Conservation (phyloP, 2,329 filamentous ascomycete genomes). For the Penicillium sp. region DNA sequence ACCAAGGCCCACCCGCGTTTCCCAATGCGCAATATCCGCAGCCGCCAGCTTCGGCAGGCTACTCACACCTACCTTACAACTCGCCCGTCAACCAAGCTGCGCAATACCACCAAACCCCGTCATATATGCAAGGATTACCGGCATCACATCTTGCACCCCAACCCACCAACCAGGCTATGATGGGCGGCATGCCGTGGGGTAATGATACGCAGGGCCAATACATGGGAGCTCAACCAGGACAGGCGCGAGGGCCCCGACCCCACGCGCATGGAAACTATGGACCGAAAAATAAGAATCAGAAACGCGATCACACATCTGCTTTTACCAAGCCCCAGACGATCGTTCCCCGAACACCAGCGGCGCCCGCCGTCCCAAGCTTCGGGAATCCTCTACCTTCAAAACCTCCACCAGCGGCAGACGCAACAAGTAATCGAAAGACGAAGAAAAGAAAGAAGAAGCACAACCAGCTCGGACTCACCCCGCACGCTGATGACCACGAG, state of each 20-base stretch:
- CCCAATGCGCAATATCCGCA: slow-evolving; percentile 29
- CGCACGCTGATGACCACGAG: slow-evolving; percentile 46
- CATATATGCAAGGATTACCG: slow-evolving; percentile 20
- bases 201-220: slow-evolving; percentile 54
- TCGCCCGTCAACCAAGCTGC: slow-evolving; percentile 21
- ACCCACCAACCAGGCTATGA: slow-evolving; percentile 42
- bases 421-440: slow-evolving; percentile 29
- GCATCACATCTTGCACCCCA: slow-evolving; percentile 26
- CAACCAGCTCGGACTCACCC: slow-evolving; percentile 52
- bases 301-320: slow-evolving; percentile 40
- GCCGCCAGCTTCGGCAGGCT: slow-evolving; percentile 25
- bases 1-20: slow-evolving; percentile 22
- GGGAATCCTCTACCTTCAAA: slow-evolving; percentile 46
- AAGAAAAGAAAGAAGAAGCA: slow-evolving; percentile 47
- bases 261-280: slow-evolving; percentile 26
- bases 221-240: slow-evolving; percentile 36
- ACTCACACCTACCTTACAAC: slow-evolving; percentile 31
- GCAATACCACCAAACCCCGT: slow-evolving; percentile 23
- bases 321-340: slow-evolving; percentile 37
- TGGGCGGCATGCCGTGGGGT: slow-evolving; percentile 59
- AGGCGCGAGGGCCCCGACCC: slow-evolving; percentile 25
- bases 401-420: slow-evolving; percentile 40
- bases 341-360: slow-evolving; percentile 35
- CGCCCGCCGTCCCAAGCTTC: slow-evolving; percentile 49
- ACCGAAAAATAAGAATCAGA: slow-evolving; percentile 29